Evolutionary conservation across 495 filamentous ascomycete species (phyloP), one percentile per base, ranked within the genome.

Genomic region (Trichoderma parareesei): DNA sequence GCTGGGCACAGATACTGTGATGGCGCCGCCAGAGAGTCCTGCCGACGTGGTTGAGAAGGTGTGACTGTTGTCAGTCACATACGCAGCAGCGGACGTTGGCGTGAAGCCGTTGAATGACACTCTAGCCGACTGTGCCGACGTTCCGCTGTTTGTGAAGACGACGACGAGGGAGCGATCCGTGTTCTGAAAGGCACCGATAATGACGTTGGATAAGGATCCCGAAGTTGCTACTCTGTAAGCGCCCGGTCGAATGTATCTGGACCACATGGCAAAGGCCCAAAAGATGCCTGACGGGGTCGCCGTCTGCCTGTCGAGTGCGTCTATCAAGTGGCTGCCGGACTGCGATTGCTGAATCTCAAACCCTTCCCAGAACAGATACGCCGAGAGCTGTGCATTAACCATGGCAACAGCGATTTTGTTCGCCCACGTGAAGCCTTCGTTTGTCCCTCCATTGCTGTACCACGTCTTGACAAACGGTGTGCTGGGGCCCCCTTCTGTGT

Each of bases 401-500:
- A 85, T 67, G 4, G 72, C 78, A 7, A 73, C 69, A 41, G 77
- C 75, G 43, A 86, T 81, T 62, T 78, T 77, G 53, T 76, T 77
- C 1, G 83, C 84, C 79, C 80, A 84, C 5, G 75, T 75, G 37
- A 85, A 65, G 3, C 83, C 84, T 65, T 87, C 83, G 44, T 76
- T 77, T 16, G 70, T 69, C 16, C 68, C 76, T 18, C 81, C 80
- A 62, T 65, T 73, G 48, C 68, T 60, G 62, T 81, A 81, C 79
- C 83, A 85, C 3, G 72, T 76, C 40, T 75, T 71, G 40, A 73
- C 74, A 53, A 67, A 80, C 42, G 48, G 67, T 16, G 60, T 66
- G 48, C 68, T 71, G 27, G 68, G 68, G 43, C 67, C 70, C 11
- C 63, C 66, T 44, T 72, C 70, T 11, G 70, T 69, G 11, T 69